These are phyloP conservation scores for Glaciozyma antarctica DNA, from an alignment of 768 basidiomycete genomes.

Conservation along the genomic window DNA sequence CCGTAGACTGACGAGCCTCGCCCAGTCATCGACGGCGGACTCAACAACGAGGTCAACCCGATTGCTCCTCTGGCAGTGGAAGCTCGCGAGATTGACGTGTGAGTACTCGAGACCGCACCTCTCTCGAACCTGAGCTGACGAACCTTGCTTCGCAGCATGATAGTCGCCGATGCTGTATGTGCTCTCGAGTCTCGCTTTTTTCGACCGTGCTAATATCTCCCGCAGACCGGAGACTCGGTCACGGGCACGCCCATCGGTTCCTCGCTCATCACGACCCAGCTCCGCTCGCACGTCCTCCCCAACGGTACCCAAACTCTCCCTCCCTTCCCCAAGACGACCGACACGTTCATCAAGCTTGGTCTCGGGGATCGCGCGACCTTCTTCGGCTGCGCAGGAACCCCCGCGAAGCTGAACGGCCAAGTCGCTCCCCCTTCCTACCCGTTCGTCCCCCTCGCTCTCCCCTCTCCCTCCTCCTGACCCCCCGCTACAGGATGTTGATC, in stretches of 20 bases:
- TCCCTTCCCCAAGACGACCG: constrained; percentile 25
- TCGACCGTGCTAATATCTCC: constrained; percentile 54
- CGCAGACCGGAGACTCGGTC: constrained; percentile 13
- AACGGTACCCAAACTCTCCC: neutral
- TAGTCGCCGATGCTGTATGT: constrained; percentile 54
- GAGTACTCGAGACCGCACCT: too few relatives aligned
- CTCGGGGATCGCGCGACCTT: constrained; percentile 61
- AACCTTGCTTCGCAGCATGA: constrained; percentile 42
- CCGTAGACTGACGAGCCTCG: too few relatives aligned
- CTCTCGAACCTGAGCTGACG: too few relatives aligned
- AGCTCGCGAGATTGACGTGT: constrained; percentile 52
- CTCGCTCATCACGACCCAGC: constrained; percentile 44
- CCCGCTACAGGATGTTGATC: constrained; percentile 37
- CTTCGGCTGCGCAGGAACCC: constrained; percentile 60
- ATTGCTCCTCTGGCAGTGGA: constrained; percentile 61
- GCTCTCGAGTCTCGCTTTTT: constrained; percentile 38
- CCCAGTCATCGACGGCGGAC: constrained; percentile 56
- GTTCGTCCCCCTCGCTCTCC: constrained; percentile 55
- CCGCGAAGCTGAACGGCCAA: constrained; percentile 28
- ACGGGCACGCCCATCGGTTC: neutral
- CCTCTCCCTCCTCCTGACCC: constrained; percentile 40
- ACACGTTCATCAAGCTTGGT: constrained; percentile 51
- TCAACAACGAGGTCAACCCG: constrained; percentile 61
- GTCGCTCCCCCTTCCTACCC: neutral
- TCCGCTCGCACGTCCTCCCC: constrained; percentile 41